phyloP scores from a whole-genome alignment of 1,139 yeast species.

The Candida neerlandica region DNA sequence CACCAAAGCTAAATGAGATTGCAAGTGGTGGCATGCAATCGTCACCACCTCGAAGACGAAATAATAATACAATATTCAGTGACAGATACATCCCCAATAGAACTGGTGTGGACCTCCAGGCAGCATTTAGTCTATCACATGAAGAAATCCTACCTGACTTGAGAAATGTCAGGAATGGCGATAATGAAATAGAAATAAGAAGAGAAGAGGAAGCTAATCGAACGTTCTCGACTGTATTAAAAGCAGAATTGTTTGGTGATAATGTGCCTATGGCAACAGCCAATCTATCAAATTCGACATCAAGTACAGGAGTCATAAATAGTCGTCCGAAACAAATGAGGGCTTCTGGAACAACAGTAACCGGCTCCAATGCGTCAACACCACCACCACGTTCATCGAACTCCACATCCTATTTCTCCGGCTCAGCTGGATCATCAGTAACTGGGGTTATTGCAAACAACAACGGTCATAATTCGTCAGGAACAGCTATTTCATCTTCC shows the following conservation, averaged over 20 bases:
- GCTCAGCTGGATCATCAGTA: conserved; percentile 11
- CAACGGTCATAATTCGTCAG: background rate
- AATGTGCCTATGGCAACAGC: conserved; percentile 64
- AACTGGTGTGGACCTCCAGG: conserved; percentile 83
- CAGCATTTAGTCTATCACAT: conserved; percentile 73
- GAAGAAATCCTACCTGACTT: conserved; percentile 47
- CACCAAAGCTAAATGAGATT: conserved; percentile 33
- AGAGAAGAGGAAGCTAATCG: conserved; percentile 82
- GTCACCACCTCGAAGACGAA: conserved; percentile 46
- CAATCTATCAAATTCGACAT: conserved; percentile 21
- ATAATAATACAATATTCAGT: conserved; percentile 54
- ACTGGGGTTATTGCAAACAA: background rate
- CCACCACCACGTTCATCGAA: conserved; percentile 15
- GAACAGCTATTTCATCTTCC: conserved; percentile 2
- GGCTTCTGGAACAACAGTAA: conserved; percentile 1
- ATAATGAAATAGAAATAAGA: conserved; percentile 66
- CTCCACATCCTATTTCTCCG: conserved; percentile 9
- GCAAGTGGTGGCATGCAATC: conserved; percentile 35
- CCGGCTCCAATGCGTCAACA: conserved; percentile 1
- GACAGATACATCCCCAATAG: conserved; percentile 89
- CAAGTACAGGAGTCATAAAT: conserved; percentile 5
- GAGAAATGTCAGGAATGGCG: conserved; percentile 30
- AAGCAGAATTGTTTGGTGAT: conserved; percentile 91
- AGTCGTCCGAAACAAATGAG: conserved; percentile 8
- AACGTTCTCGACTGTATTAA: conserved; percentile 82